A percentile compares a stretch with the other conserved stretches of the same genome.
Conservation (phyloP, 495 filamentous ascomycete species). For the Tuber aestivum region DNA sequence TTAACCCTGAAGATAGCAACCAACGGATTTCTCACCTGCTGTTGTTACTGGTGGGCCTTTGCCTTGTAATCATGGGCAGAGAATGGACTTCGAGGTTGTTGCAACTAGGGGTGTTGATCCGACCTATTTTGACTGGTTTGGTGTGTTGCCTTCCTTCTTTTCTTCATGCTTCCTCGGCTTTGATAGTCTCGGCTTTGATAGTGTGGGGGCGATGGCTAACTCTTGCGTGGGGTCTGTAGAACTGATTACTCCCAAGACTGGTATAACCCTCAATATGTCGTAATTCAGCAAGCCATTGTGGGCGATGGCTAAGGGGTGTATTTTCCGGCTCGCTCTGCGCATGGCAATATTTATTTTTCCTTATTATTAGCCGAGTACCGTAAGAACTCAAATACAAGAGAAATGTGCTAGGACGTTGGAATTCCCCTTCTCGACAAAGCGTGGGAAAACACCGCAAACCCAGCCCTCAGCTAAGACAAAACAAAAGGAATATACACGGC, state of each 20-base stretch:
- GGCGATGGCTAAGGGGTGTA: background rate
- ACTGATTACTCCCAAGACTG: conserved; percentile 19
- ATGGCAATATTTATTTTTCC: background rate
- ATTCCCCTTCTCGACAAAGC: no score
- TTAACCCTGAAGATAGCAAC: conserved; percentile 21
- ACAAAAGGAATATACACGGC: no score
- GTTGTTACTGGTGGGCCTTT: conserved; percentile 10
- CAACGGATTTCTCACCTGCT: conserved; percentile 20
- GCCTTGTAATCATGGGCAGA: conserved; percentile 24
- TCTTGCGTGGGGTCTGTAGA: conserved; percentile 5
- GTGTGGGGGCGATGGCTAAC: conserved; percentile 1
- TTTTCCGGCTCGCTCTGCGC: background rate
- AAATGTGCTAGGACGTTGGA: no score
- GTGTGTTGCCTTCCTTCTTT: conserved; percentile 7
- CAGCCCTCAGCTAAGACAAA: no score
- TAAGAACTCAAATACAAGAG: no score
- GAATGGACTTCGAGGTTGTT: conserved; percentile 34
- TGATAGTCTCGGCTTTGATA: no score
- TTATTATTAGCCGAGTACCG: background rate
- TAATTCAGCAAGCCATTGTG: background rate
- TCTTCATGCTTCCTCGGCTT: background rate
- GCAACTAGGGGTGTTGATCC: conserved; percentile 15
- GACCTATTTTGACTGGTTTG: conserved; percentile 27
- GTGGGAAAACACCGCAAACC: no score
- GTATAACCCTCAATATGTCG: conserved; percentile 31